Base-by-base conservation (phyloP, 352 stramenopile species). In the Globisporangium polare region DNA sequence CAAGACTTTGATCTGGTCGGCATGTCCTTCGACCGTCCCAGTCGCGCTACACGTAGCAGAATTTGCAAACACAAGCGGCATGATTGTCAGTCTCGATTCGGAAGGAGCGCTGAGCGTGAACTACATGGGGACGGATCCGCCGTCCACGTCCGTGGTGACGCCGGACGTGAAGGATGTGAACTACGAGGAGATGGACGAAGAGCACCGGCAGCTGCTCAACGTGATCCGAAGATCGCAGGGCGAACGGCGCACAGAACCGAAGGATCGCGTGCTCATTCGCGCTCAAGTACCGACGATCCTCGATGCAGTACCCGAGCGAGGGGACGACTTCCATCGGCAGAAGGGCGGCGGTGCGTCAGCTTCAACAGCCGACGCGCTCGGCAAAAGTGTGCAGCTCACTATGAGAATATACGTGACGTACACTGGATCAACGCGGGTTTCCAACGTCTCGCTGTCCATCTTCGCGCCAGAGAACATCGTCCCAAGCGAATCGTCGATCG, bases 121-220 rank as follows among this genome's bases (percentile, higher is more conserved):
- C 64, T 97, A 97, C 67, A 86, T 97, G 71, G 89, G 90, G 13
- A 97, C 89, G 1, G 89, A 97, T 54, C 88, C 89, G 18, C 88
- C 87, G 15, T 90, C 86, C 2, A 86, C 82, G 20, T 71, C 87
- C 1, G 75, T 96, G 5, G 80, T 89, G 12, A 72, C 74, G 0
- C 62, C 78, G 2, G 80, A 90, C 33, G 75, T 72, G 18, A 96
- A 96, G 50, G 86, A 96, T 27, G 69, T 97, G 42, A 94, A 96
- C 60, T 97, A 97, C 53, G 88, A 95, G 56, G 86, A 95, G 58
- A 96, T 97, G 72, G 89, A 97, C 57, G 85, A 93, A 53, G 90
- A 97, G 63, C 86, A 97, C 47, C 83, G 88, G 17, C 73, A 87
- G 49, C 65, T 97, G 17, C 74, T 97, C 15, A 88, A 92, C 54